Evolutionary conservation across 208 protist genomes (phyloP).

Genomic region (Crithidia brevicula): DNA sequence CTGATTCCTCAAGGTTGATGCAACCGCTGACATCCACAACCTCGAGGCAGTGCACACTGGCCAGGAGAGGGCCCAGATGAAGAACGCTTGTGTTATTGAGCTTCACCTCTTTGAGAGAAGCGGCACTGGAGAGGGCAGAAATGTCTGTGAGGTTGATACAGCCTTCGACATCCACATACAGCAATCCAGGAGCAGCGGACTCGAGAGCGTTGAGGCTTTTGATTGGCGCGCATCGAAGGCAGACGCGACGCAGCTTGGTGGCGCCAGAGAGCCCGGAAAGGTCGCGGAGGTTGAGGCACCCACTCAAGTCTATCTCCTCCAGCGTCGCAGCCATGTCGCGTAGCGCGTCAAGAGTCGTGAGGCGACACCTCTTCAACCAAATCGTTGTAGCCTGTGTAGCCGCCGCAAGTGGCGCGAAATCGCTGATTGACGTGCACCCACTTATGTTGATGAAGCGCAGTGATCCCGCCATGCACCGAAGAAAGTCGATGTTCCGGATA

Average conservation of each 20-base stretch:
- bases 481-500: constrained; percentile 1
- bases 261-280: constrained; percentile 1
- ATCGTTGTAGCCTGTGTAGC: neutral
- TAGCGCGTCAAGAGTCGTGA: neutral
- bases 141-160: constrained; percentile 15
- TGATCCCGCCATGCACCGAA: neutral
- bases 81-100: constrained; percentile 1
- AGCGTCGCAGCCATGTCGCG: neutral
- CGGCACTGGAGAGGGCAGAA: neutral
- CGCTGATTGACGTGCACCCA: neutral
- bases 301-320: constrained; percentile 8
- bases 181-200: neutral
- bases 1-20: neutral
- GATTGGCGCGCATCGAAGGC: constrained; percentile 1
- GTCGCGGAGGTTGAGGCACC: constrained; percentile 17
- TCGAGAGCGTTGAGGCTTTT: neutral
- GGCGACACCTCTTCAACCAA: neutral
- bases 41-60: neutral
- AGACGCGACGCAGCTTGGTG: constrained; percentile 1
- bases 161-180: neutral
- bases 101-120: constrained; percentile 3
- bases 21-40: constrained; percentile 10
- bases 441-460: constrained; percentile 15
- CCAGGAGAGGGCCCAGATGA: neutral
- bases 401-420: constrained; percentile 5